Percentiles rank a stretch among this genome's conserved stretches.
Conservation (phyloP, 2,329 filamentous ascomycete species). For the Fusarium praegraminearum region DNA sequence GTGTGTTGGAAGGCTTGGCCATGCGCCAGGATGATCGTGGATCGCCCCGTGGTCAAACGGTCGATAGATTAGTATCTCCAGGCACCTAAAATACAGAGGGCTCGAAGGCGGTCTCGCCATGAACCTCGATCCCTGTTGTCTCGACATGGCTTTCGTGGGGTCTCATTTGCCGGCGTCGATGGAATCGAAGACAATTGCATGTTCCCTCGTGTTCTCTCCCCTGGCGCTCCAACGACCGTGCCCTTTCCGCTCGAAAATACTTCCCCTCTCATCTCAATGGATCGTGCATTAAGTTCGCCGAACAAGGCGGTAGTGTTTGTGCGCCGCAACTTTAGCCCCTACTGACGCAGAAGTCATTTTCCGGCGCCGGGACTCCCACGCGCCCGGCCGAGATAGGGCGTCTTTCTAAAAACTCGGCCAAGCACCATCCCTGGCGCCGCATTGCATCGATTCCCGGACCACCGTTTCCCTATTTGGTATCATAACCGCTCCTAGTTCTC, state of each 20-base stretch:
- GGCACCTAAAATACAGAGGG: not conserved
- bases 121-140: conserved; percentile 44
- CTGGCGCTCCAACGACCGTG: conserved; percentile 17
- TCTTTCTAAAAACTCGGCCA: conserved; percentile 35
- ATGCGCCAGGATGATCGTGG: conserved; percentile 45
- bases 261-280: conserved; percentile 10
- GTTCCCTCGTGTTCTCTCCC: conserved; percentile 4
- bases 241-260: conserved; percentile 23
- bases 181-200: conserved; percentile 36
- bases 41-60: conserved; percentile 49
- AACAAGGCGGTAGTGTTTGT: conserved; percentile 34
- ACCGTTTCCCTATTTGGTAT: conserved; percentile 44
- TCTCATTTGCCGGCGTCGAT: conserved; percentile 38
- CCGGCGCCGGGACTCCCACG: conserved; percentile 36
- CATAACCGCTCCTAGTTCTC: conserved; percentile 43
- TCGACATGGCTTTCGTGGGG: conserved; percentile 31
- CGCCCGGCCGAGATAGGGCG: conserved; percentile 42
- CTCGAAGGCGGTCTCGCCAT: conserved; percentile 17
- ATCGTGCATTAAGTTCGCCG: conserved; percentile 32
- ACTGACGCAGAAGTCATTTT: conserved; percentile 11
- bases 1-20: conserved; percentile 41
- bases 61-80: conserved; percentile 38
- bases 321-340: conserved; percentile 24
- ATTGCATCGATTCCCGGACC: conserved; percentile 43
- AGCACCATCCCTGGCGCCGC: conserved; percentile 43